A percentile compares a stretch with the other conserved stretches of the same genome.
These are phyloP conservation scores for Globisporangium alternatum DNA, from an alignment of 352 stramenopile species.

Conservation along the genomic window DNA sequence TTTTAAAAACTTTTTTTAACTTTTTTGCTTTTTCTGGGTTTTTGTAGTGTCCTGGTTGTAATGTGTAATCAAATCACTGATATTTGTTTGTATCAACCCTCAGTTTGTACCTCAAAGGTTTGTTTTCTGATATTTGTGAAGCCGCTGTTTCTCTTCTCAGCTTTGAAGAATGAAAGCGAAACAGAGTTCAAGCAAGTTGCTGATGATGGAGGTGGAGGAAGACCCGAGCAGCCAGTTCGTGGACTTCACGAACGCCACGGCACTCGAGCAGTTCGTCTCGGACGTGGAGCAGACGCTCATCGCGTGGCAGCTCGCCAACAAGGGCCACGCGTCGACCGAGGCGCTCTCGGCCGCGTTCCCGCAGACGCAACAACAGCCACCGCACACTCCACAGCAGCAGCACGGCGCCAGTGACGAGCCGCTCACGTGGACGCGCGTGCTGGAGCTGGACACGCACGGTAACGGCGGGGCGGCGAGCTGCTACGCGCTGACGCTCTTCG, in stretches of 20 bases:
- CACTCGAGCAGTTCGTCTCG: slow-evolving; percentile 74
- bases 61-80: no score
- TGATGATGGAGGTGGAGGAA: slow-evolving; percentile 64
- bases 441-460: slow-evolving; percentile 27
- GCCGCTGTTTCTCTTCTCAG: not conserved
- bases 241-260: slow-evolving; percentile 84
- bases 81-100: no score
- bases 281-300: slow-evolving; percentile 75
- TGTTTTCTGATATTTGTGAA: not conserved
- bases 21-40: no score
- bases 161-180: not conserved
- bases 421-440: slow-evolving; percentile 30
- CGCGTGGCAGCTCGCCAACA: slow-evolving; percentile 58
- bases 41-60: no score
- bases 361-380: not conserved
- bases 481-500: slow-evolving; percentile 57
- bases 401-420: slow-evolving; percentile 10
- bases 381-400: not conserved
- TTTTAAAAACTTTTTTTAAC: no score
- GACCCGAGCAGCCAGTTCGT: slow-evolving; percentile 84
- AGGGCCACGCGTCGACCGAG: slow-evolving; percentile 56
- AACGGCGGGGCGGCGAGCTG: slow-evolving; percentile 18
- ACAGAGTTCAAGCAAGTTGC: no score
- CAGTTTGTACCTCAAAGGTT: no score
- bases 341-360: slow-evolving; percentile 17